These are phyloP conservation scores for Cladophialophora immunda DNA, from an alignment of 2,329 filamentous ascomycete genomes.

Conservation along the genomic window DNA sequence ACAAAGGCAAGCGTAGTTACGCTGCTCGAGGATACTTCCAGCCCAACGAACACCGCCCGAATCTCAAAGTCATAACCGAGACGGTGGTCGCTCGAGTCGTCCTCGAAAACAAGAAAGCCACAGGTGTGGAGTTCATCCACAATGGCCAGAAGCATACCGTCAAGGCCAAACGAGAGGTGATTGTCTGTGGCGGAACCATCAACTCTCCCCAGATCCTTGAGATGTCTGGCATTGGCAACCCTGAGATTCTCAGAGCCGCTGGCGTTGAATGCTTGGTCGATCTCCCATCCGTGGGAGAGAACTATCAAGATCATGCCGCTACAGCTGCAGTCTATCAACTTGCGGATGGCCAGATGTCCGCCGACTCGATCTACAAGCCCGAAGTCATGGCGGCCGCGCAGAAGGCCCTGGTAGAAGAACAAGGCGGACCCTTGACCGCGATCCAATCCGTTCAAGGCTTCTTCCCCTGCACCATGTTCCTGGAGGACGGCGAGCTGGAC, in stretches of 20 bases:
- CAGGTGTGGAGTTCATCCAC: conserved; percentile 55
- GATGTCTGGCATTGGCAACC: conserved; percentile 67
- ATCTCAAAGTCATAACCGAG: conserved; percentile 59
- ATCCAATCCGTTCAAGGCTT: conserved; percentile 49
- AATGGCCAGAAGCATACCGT: conserved; percentile 47
- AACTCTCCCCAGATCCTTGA: conserved; percentile 69
- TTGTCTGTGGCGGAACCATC: conserved; percentile 67
- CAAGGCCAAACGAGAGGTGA: conserved; percentile 58
- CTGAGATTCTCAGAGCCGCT: conserved; percentile 51
- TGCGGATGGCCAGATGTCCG: conserved; percentile 35
- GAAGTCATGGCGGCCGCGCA: conserved; percentile 45
- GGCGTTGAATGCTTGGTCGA: conserved; percentile 56
- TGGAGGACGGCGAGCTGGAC: conserved; percentile 45
- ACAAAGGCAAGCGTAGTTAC: conserved; percentile 50
- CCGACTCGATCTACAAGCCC: conserved; percentile 45
- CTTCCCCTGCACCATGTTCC: conserved; percentile 48
- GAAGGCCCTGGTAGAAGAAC: conserved; percentile 45
- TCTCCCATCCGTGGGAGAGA: conserved; percentile 58
- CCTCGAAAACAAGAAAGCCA: conserved; percentile 49
- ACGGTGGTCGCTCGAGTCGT: conserved; percentile 58
- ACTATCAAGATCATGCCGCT: conserved; percentile 60
- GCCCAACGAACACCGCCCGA: conserved; percentile 50
- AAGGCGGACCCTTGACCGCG: conserved; percentile 45
- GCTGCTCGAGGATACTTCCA: conserved; percentile 53
- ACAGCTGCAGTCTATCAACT: conserved; percentile 28